Conservation (phyloP, 306 rosid genomes). For the Biancaea sappan region DNA sequence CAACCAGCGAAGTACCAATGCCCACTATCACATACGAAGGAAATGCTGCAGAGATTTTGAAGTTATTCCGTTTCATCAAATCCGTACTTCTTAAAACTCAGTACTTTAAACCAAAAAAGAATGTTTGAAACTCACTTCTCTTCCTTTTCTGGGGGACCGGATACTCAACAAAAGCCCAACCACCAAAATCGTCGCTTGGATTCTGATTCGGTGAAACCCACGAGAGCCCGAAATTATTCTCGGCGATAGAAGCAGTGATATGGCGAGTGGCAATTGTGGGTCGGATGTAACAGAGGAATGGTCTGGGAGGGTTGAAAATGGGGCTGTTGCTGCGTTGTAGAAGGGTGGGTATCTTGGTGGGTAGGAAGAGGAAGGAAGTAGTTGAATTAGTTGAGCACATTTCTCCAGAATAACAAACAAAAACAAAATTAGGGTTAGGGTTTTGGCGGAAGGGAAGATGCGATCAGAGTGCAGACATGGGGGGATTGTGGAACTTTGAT, state of each 20-base stretch:
- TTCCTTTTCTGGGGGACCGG: conserved; percentile 1
- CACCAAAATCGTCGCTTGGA: conserved; percentile 1
- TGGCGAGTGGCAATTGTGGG: conserved; percentile 6
- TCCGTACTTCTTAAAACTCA: background rate
- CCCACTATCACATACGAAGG: conserved; percentile 47
- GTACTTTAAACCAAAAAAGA: too few relatives aligned
- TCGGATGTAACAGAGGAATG: conserved; percentile 10
- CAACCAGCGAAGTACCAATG: conserved; percentile 61
- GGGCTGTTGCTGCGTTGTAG: background rate
- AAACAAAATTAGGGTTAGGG: conserved; percentile 20
- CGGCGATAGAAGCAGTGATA: background rate
- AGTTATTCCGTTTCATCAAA: background rate
- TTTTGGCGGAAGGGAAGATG: background rate
- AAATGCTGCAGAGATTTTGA: conserved; percentile 43
- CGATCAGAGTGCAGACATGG: conserved; percentile 26
- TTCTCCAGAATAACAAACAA: background rate
- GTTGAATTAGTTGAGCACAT: conserved; percentile 46
- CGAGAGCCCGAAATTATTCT: background rate
- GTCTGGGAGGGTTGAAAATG: background rate
- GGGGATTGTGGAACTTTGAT: background rate
- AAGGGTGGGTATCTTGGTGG: background rate
- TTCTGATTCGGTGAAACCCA: conserved; percentile 5
- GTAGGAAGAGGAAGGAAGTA: conserved; percentile 23
- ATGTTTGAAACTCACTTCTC: background rate
- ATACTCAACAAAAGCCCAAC: conserved; percentile 12